Evolutionary conservation across 495 filamentous ascomycete species (phyloP).

Genomic region (Penicillium cinerascens): DNA sequence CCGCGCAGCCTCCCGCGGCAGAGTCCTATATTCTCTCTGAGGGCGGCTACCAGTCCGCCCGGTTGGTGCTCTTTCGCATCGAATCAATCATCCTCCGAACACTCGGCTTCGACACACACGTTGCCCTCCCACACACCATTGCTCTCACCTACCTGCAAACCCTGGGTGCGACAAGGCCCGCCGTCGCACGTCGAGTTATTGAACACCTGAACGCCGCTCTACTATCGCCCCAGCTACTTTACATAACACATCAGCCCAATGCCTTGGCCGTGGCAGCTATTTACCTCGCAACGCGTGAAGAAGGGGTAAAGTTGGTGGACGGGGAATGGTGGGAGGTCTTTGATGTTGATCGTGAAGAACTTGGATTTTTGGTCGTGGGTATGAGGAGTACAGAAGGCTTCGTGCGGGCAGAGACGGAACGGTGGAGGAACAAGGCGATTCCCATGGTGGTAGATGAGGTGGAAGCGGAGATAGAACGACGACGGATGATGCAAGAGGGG

Average conservation of each 20-base stretch:
- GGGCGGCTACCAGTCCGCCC: slow-evolving; percentile 59
- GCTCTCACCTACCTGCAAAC: slow-evolving; percentile 91
- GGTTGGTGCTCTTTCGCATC: slow-evolving; percentile 58
- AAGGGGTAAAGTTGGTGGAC: slow-evolving; percentile 70
- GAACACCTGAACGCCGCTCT: slow-evolving; percentile 79
- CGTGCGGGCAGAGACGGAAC: slow-evolving; percentile 50
- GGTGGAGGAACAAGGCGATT: slow-evolving; percentile 39
- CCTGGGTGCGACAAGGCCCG: slow-evolving; percentile 54
- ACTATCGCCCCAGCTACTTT: slow-evolving; percentile 82
- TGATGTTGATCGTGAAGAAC: slow-evolving; percentile 92
- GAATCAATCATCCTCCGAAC: slow-evolving; percentile 74
- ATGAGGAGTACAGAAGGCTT: slow-evolving; percentile 79
- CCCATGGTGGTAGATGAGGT: slow-evolving; percentile 52
- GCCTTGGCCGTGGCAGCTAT: slow-evolving; percentile 82
- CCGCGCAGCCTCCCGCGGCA: slow-evolving; percentile 41
- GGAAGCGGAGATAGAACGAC: slow-evolving; percentile 58
- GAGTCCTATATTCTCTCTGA: slow-evolving; percentile 72
- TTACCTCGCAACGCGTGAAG: slow-evolving; percentile 82
- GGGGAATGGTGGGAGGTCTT: slow-evolving; percentile 97
- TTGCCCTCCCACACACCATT: slow-evolving; percentile 80
- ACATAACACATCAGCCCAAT: slow-evolving; percentile 86
- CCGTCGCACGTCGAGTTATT: slow-evolving; percentile 60
- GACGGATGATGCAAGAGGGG: slow-evolving; percentile 52
- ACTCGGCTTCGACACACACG: slow-evolving; percentile 77
- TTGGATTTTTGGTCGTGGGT: slow-evolving; percentile 87